phyloP scores from a whole-genome alignment of 768 basidiomycete species.

The Rubroboletus satanas region DNA sequence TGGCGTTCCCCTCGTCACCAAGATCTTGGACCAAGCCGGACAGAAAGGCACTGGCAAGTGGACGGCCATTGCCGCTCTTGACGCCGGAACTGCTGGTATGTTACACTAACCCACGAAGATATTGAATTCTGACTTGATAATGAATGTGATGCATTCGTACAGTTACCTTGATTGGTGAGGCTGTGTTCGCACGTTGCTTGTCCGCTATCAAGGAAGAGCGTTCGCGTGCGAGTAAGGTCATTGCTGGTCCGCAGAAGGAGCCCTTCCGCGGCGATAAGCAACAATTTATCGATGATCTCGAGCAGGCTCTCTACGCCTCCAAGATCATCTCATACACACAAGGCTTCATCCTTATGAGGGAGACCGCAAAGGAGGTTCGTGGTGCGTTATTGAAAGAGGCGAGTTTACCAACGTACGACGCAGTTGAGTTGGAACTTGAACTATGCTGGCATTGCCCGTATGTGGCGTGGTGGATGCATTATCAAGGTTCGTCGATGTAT shows the following conservation, averaged over 20 bases:
- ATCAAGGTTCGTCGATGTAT: constrained; percentile 64
- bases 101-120: constrained; percentile 10
- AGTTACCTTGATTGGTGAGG: constrained; percentile 99
- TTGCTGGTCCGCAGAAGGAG: constrained; percentile 88
- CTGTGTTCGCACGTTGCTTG: constrained; percentile 97
- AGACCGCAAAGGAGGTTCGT: constrained; percentile 88
- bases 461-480: constrained; percentile 99
- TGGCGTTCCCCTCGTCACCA: constrained; percentile 83
- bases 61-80: constrained; percentile 96
- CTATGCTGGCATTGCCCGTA: constrained; percentile 94
- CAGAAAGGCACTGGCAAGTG: constrained; percentile 99
- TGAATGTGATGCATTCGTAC: constrained; percentile 11
- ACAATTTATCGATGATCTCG: constrained; percentile 98
- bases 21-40: constrained; percentile 94
- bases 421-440: constrained; percentile 88
- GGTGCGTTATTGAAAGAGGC: not conserved
- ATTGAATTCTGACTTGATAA: constrained; percentile 5
- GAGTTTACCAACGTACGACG: constrained; percentile 2
- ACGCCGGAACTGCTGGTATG: constrained; percentile 82
- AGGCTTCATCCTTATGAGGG: constrained; percentile 99
- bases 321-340: constrained; percentile 99
- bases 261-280: constrained; percentile 96
- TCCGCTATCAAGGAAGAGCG: constrained; percentile 98
- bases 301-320: constrained; percentile 98
- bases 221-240: constrained; percentile 83